Conservation (phyloP, 148 eudicot species). For the Camellia lanceoleosa region DNA sequence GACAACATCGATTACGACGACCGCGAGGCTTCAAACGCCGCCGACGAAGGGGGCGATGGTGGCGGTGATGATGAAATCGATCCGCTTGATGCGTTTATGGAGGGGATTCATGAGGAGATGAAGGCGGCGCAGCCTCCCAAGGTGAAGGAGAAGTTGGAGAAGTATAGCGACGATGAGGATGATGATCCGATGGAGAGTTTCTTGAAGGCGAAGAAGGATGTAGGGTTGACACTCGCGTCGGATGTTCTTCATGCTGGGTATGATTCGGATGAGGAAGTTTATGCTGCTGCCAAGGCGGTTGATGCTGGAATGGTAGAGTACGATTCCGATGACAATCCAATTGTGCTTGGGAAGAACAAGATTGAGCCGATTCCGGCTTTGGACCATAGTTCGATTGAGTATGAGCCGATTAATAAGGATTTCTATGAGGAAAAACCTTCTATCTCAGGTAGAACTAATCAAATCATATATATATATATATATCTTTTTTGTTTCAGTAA, state of each 20-base stretch:
- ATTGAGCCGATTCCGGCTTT: conserved; percentile 86
- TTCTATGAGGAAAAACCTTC: conserved; percentile 89
- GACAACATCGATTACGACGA: conserved; percentile 85
- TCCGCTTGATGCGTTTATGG: conserved; percentile 97
- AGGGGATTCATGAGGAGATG: conserved; percentile 86
- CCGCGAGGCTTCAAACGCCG: conserved; percentile 15
- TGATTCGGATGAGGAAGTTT: conserved; percentile 95
- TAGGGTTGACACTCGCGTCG: conserved; percentile 73
- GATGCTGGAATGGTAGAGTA: conserved; percentile 92
- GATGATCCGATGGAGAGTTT: conserved; percentile 93
- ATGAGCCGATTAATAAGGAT: conserved; percentile 82
- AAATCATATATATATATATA: too few relatives aligned
- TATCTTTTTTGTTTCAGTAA: background rate
- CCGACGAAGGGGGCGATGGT: background rate
- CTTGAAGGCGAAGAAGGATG: conserved; percentile 83
- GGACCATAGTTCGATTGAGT: conserved; percentile 75
- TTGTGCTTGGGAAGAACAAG: conserved; percentile 76
- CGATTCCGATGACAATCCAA: conserved; percentile 92
- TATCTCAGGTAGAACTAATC: conserved; percentile 54
- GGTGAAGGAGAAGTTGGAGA: conserved; percentile 67
- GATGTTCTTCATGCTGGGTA: conserved; percentile 86
- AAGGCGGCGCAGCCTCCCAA: conserved; percentile 67
- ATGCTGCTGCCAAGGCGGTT: conserved; percentile 97
- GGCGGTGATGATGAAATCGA: conserved; percentile 55
- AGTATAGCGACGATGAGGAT: conserved; percentile 75